phyloP scores from a whole-genome alignment of 768 basidiomycete genomes.

The Cytidiella melzeri region DNA sequence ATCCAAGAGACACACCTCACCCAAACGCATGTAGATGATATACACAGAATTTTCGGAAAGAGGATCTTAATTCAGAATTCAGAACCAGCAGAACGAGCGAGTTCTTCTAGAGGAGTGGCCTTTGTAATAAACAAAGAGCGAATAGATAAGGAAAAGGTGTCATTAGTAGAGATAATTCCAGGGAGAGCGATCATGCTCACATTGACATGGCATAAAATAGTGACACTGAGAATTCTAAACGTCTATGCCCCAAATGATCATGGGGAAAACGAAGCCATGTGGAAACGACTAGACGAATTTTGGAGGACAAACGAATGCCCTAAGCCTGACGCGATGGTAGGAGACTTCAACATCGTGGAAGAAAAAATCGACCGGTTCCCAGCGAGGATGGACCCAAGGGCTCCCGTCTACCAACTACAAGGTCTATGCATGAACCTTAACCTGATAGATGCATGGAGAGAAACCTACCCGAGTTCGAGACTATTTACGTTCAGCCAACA shows the following conservation, averaged over 20 bases:
- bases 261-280: conserved; percentile 13
- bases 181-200: conserved; percentile 7
- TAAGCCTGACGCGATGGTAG: conserved; percentile 11
- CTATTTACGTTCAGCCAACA: conserved; percentile 4
- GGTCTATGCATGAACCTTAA: background rate
- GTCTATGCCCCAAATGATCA: conserved; percentile 16
- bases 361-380: conserved; percentile 16
- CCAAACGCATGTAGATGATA: background rate
- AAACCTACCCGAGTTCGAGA: background rate
- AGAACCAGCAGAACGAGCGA: background rate
- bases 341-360: conserved; percentile 18
- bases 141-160: background rate
- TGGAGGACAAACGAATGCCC: background rate
- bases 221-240: background rate
- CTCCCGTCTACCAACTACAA: conserved; percentile 1
- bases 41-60: background rate
- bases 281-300: conserved; percentile 2
- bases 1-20: background rate
- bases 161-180: background rate
- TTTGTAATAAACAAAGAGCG: conserved; percentile 2
- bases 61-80: background rate
- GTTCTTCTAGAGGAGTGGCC: background rate
- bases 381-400: background rate
- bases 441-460: conserved; percentile 17
- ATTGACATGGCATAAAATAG: conserved; percentile 7